Evolutionary conservation across 1,284 basidiomycete genomes (phyloP), one percentile per base, ranked within the genome.

Genomic region (Naganishia albida): DNA sequence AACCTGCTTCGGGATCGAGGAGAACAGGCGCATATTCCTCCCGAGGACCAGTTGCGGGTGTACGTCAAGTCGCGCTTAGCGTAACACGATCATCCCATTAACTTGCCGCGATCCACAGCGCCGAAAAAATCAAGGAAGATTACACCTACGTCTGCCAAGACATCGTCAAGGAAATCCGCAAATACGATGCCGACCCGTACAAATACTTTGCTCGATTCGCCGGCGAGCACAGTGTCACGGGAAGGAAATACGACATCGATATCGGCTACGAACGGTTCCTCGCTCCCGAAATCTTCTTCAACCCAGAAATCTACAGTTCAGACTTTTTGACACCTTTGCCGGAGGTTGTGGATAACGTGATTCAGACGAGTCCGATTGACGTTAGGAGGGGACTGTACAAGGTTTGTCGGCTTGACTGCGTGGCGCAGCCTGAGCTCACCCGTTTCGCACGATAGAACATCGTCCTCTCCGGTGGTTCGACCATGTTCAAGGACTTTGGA

Each of bases 141-240:
- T 97, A 94, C 81, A 93, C 90, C 72, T 99, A 99, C 77, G 93
- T 98, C 49, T 99, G 96, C 78, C 94, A 98, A 78, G 96, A 99
- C 78, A 98, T 99, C 74, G 95, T 99, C 69, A 90, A 93, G 80
- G 96, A 99, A 83, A 97, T 99, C 80, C 86, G 93, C 74, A 97
- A 98, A 80, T 99, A 94, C 80, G 96, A 99, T 77, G 85, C 87
- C 65, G 95, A 99, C 75, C 96, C 95, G 2, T 89, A 90, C 82
- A 97, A 95, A 81, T 90, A 93, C 82, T 97, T 99, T 79, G 89
- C 93, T 76, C 85, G 93, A 69, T 98, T 88, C 75, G 88, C 96
- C 43, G 94, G 93, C 54, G 92, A 97, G 77, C 87, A 97, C 79
- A 88, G 87, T 52, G 93, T 96, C 39, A 98, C 93, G 0, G 89